phyloP scores from a whole-genome alignment of 441 rosid genomes.

The Pelargonium fulgidum region DNA sequence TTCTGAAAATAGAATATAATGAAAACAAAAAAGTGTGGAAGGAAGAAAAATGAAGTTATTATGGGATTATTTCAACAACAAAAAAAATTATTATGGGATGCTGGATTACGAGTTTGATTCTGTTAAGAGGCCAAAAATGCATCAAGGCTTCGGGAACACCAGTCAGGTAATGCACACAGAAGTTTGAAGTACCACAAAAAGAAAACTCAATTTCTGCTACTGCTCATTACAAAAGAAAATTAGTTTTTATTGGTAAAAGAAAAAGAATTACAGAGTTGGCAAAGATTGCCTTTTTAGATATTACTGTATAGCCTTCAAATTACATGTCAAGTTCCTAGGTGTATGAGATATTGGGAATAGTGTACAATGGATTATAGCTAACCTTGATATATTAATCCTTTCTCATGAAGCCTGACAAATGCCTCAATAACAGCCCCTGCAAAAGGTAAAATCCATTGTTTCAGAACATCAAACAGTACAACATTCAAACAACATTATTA shows the following conservation, averaged over 20 bases:
- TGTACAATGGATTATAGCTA: conserved; percentile 3
- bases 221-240: neutral
- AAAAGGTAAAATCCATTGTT: conserved; percentile 20
- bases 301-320: neutral
- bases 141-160: neutral
- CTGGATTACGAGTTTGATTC: neutral
- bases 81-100: no score
- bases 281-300: neutral
- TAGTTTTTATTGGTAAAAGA: neutral
- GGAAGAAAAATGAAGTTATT: neutral
- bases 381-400: conserved; percentile 96
- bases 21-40: neutral
- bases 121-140: neutral
- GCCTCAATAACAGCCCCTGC: conserved; percentile 94
- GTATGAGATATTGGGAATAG: conserved; percentile 10
- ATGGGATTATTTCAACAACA: neutral
- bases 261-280: neutral
- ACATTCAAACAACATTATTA: conserved; percentile 2
- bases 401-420: conserved; percentile 82
- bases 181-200: neutral
- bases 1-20: neutral
- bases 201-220: neutral
- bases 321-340: neutral
- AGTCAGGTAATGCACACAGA: neutral
- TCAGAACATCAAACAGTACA: conserved; percentile 28